Conservation (phyloP, 495 filamentous ascomycete species). For the Aspergillus campestris region DNA sequence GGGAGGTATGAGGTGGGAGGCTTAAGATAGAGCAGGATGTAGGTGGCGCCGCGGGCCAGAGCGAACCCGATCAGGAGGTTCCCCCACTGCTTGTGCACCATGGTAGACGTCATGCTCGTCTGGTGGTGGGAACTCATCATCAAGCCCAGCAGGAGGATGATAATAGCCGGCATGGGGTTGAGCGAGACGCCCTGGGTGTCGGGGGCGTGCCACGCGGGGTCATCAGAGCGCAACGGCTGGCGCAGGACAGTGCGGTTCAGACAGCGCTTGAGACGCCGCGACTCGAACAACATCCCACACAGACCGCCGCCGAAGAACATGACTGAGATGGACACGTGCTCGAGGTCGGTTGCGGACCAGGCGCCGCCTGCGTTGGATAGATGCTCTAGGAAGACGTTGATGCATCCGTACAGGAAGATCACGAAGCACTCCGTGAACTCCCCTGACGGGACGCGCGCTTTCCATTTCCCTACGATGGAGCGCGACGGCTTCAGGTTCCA, state of each 20-base stretch:
- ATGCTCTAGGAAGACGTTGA: constrained; percentile 91
- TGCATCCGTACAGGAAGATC: constrained; percentile 81
- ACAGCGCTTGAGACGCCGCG: constrained; percentile 55
- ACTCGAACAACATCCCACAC: constrained; percentile 93
- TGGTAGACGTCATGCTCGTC: constrained; percentile 70
- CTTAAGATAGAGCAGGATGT: constrained; percentile 68
- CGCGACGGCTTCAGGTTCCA: constrained; percentile 80
- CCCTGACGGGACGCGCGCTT: constrained; percentile 61
- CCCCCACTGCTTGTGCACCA: constrained; percentile 95
- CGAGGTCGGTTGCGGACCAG: constrained; percentile 75
- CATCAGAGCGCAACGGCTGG: constrained; percentile 29
- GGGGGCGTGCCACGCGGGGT: constrained; percentile 48
- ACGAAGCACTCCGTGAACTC: constrained; percentile 85
- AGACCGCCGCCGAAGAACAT: constrained; percentile 95
- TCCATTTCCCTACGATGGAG: constrained; percentile 47
- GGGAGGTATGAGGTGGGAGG: constrained; percentile 82
- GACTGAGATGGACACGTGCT: constrained; percentile 87
- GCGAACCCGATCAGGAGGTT: constrained; percentile 75
- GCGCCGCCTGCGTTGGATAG: constrained; percentile 57
- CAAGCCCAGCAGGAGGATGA: constrained; percentile 77
- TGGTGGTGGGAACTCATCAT: constrained; percentile 97
- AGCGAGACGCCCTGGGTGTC: constrained; percentile 65
- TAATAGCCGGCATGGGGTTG: constrained; percentile 82
- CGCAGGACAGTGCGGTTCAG: constrained; percentile 57
- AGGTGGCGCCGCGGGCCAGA: constrained; percentile 69